Evolutionary conservation across 2,329 filamentous ascomycete genomes (phyloP).

Genomic region (Curvularia sp.): DNA sequence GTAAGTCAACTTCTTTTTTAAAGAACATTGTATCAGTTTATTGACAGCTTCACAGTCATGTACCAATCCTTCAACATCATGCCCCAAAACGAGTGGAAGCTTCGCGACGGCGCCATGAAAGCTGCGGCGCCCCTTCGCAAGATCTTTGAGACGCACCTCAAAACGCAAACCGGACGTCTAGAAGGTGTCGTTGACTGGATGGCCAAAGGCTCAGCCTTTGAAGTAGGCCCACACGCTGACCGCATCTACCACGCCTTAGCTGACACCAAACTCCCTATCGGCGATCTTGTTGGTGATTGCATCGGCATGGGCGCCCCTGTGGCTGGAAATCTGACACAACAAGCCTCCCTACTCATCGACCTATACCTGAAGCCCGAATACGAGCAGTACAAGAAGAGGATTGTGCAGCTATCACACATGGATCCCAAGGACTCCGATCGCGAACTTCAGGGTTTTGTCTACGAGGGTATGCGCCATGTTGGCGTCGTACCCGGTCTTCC

Average conservation of each 20-base stretch:
- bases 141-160: constrained; percentile 72
- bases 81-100: constrained; percentile 58
- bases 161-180: constrained; percentile 64
- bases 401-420: constrained; percentile 59
- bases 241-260: constrained; percentile 61
- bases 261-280: constrained; percentile 55
- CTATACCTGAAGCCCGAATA: constrained; percentile 60
- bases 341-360: constrained; percentile 62
- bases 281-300: constrained; percentile 60
- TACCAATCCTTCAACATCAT: constrained; percentile 64
- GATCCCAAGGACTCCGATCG: constrained; percentile 62
- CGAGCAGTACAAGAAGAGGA: constrained; percentile 60
- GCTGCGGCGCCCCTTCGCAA: constrained; percentile 68
- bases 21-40: not conserved
- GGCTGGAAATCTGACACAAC: constrained; percentile 61
- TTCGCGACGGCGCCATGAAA: constrained; percentile 56
- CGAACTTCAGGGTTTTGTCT: constrained; percentile 62
- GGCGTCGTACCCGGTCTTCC: constrained; percentile 61
- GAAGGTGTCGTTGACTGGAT: constrained; percentile 60
- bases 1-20: constrained; percentile 6
- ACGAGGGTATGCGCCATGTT: constrained; percentile 63
- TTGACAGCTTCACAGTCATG: constrained; percentile 49
- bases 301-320: constrained; percentile 60
- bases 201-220: constrained; percentile 61
- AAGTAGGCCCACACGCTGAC: constrained; percentile 61